A percentile compares a stretch with the other conserved stretches of the same genome.
Evolutionary conservation across 2,329 filamentous ascomycete genomes (phyloP).

Genomic region (Diaporthe capsici): DNA sequence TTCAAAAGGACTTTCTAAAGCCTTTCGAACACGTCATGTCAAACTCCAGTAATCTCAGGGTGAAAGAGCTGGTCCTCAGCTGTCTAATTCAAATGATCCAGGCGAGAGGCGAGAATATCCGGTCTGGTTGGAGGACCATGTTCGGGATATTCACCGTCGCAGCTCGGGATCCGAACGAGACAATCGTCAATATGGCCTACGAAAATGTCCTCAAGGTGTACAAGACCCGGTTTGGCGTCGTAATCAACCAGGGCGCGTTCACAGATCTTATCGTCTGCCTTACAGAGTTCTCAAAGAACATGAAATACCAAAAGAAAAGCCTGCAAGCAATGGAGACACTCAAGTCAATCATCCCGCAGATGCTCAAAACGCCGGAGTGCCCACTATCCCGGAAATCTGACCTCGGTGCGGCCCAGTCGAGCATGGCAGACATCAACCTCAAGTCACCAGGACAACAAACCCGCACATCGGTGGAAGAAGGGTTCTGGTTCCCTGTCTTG

Average conservation of each 20-base stretch:
- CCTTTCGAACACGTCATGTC: conserved; percentile 98
- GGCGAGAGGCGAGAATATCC: conserved; percentile 94
- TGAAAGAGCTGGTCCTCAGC: conserved; percentile 97
- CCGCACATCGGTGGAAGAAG: conserved; percentile 92
- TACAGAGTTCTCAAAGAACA: conserved; percentile 99
- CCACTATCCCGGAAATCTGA: conserved; percentile 80
- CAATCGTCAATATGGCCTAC: conserved; percentile 95
- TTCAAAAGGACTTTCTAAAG: conserved; percentile 99
- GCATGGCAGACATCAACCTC: conserved; percentile 58
- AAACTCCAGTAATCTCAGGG: conserved; percentile 89
- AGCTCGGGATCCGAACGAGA: conserved; percentile 91
- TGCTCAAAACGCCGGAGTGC: conserved; percentile 96
- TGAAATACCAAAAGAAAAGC: conserved; percentile 98
- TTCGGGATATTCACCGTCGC: conserved; percentile 98
- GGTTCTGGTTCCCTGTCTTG: conserved; percentile 98
- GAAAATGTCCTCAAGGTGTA: conserved; percentile 98
- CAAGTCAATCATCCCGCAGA: conserved; percentile 92
- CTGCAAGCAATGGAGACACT: conserved; percentile 94
- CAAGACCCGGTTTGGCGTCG: conserved; percentile 93
- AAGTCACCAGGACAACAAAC: conserved; percentile 70
- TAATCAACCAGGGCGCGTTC: conserved; percentile 96
- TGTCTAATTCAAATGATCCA: conserved; percentile 99
- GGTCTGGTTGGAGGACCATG: conserved; percentile 99
- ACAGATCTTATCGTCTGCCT: conserved; percentile 96
- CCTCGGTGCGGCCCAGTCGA: conserved; percentile 50